These are phyloP conservation scores for Nigrograna mackinnonii DNA, from an alignment of 2,329 filamentous ascomycete genomes.

Conservation along the genomic window DNA sequence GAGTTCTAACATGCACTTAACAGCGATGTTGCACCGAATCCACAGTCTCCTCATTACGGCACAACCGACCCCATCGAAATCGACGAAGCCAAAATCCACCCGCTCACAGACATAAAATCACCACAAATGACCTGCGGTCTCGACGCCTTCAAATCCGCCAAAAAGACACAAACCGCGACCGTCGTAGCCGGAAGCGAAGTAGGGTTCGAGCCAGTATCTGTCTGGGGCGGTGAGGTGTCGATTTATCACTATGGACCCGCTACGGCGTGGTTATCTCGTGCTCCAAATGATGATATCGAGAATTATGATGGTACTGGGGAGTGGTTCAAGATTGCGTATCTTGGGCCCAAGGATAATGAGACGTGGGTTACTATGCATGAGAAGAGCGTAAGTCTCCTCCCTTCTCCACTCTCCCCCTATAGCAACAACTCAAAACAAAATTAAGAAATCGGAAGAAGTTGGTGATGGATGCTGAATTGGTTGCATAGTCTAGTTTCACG, in stretches of 20 bases:
- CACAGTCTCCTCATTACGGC: background rate
- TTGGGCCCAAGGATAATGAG: background rate
- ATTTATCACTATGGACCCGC: constrained; percentile 3
- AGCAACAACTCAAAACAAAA: no score
- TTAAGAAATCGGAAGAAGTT: no score
- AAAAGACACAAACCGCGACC: constrained; percentile 1
- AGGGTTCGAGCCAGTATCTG: constrained; percentile 1
- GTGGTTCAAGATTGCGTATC: constrained; percentile 9
- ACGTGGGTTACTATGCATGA: background rate
- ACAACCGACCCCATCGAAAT: background rate
- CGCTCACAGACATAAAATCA: background rate
- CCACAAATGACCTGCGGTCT: constrained; percentile 2
- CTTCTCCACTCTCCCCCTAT: no score
- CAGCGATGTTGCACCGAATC: background rate
- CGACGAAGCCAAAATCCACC: background rate
- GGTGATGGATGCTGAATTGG: no score
- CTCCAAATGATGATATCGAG: constrained; percentile 3
- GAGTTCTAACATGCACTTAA: background rate
- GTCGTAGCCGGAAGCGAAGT: constrained; percentile 7
- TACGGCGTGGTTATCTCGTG: constrained; percentile 1
- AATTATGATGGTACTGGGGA: constrained; percentile 4
- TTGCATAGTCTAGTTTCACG: constrained; percentile 7
- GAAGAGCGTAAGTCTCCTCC: background rate
- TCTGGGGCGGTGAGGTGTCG: background rate
- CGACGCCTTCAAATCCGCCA: background rate